Percentiles rank a stretch among this genome's conserved stretches.
Evolutionary conservation across 768 basidiomycete genomes (phyloP).

Genomic region (Leccinum sublutescens): DNA sequence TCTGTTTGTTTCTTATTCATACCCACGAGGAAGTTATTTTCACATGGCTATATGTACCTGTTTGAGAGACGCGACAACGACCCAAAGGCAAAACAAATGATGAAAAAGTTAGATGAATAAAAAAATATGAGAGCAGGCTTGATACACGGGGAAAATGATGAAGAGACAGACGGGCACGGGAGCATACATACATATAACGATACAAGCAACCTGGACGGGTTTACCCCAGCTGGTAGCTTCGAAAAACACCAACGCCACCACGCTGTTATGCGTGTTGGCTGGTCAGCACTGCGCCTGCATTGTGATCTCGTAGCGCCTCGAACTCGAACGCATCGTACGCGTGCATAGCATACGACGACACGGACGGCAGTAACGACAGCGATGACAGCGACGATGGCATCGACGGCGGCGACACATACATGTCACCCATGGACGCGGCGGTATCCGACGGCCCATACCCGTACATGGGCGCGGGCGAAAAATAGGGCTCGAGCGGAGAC

Average conservation of each 20-base stretch:
- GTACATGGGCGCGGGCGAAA: conserved; percentile 12
- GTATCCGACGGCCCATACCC: conserved; percentile 21
- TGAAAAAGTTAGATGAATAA: conserved; percentile 11
- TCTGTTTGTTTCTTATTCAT: conserved; percentile 17
- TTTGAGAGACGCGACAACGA: conserved; percentile 8
- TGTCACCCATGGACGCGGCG: conserved; percentile 15
- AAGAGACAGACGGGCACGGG: neutral
- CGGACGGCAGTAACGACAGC: neutral
- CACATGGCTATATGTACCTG: conserved; percentile 18
- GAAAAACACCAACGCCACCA: neutral
- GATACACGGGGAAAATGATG: neutral
- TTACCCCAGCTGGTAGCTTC: neutral
- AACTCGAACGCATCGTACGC: conserved; percentile 36
- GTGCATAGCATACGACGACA: conserved; percentile 14
- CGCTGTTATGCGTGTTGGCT: conserved; percentile 21
- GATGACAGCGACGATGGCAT: neutral
- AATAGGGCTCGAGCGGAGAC: conserved; percentile 17
- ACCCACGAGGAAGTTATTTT: conserved; percentile 10
- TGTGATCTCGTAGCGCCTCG: conserved; percentile 32
- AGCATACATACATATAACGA: conserved; percentile 16
- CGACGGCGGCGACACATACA: conserved; percentile 6
- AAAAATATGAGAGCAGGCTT: conserved; percentile 12
- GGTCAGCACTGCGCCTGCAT: conserved; percentile 13
- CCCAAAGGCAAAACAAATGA: neutral
- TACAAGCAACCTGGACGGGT: conserved; percentile 27